A percentile compares a stretch with the other conserved stretches of the same genome.
These are phyloP conservation scores for Exophiala xenobiotica DNA, from an alignment of 2,329 filamentous ascomycete species.

Conservation along the genomic window DNA sequence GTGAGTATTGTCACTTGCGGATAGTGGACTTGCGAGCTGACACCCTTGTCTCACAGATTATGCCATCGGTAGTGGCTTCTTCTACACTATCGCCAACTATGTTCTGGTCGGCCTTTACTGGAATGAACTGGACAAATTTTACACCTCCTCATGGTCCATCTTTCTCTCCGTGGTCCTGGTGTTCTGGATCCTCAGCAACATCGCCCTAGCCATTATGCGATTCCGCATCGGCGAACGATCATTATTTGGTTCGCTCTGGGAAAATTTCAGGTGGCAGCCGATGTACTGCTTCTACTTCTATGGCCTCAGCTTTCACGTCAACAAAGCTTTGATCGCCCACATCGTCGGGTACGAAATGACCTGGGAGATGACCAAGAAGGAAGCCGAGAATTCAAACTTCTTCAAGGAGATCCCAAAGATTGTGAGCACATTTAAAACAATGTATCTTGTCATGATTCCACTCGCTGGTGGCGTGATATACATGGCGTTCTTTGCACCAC, in stretches of 20 bases:
- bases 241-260: conserved; percentile 51
- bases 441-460: conserved; percentile 44
- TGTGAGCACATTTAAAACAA: conserved; percentile 70
- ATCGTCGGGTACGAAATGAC: conserved; percentile 84
- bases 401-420: conserved; percentile 81
- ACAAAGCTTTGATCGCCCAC: conserved; percentile 73
- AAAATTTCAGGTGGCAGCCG: conserved; percentile 63
- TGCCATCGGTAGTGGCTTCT: conserved; percentile 64
- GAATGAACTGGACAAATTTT: conserved; percentile 64
- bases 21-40: conserved; percentile 17
- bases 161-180: conserved; percentile 54
- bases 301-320: conserved; percentile 67
- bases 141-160: conserved; percentile 59
- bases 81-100: conserved; percentile 67
- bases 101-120: conserved; percentile 69
- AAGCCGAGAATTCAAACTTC: conserved; percentile 77
- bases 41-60: conserved; percentile 47
- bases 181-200: conserved; percentile 61
- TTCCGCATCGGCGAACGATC: conserved; percentile 58
- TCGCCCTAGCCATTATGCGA: conserved; percentile 62
- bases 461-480: conserved; percentile 33
- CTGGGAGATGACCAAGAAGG: conserved; percentile 81
- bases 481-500: conserved; percentile 33
- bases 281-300: conserved; percentile 74
- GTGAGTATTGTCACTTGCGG: conserved; percentile 51